Evolutionary conservation across 805 yeast genomes (phyloP), one percentile per base, ranked within the genome.

Genomic region (Metschnikowia henanensis): DNA sequence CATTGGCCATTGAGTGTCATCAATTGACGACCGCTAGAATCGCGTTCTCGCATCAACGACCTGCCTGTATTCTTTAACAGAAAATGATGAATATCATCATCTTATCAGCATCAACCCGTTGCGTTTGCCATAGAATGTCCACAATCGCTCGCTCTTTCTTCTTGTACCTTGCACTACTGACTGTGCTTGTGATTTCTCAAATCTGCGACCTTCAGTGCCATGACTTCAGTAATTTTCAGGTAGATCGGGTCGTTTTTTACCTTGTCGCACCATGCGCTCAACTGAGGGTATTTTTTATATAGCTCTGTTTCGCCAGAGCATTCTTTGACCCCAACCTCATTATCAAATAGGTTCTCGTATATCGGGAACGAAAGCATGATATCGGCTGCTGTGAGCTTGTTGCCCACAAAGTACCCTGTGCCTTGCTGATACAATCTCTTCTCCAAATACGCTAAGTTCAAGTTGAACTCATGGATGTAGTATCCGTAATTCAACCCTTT

Each of bases 341-440:
- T 70, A 46, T 68, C 56, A 35, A 52, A 52, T 12, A 52, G 37
- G 30, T 52, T 52, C 41, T 53, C 57, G 36, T 52, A 47, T 6
- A 59, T 52, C 0, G 83, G 82, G 62, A 73, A 81, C 0, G 68
- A 58, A 50, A 80, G 60, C 41, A 81, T 70, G 41, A 84, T 72
- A 50, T 80, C 84, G 7, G 83, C 84, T 3, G 65, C 83, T 15
- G 80, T 68, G n/a, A 79, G 57, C 48, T 68, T 67, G 28, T 70
- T 65, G 10, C 75, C 80, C 15, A 77, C 81, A 52, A 80, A 73
- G 52, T 58, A 79, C 18, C 63, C 61, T 19, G 65, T 61, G 7
- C 62, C 63, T 7, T 56, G 45, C 25, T 50, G 43, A 37, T 56
- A 52, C 30, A 80, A 59, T 40, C 53, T 59, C 7, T 50, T 49